These are phyloP conservation scores for Sergeia podlipaevii DNA, from an alignment of 208 protist genomes.

Conservation along the genomic window DNA sequence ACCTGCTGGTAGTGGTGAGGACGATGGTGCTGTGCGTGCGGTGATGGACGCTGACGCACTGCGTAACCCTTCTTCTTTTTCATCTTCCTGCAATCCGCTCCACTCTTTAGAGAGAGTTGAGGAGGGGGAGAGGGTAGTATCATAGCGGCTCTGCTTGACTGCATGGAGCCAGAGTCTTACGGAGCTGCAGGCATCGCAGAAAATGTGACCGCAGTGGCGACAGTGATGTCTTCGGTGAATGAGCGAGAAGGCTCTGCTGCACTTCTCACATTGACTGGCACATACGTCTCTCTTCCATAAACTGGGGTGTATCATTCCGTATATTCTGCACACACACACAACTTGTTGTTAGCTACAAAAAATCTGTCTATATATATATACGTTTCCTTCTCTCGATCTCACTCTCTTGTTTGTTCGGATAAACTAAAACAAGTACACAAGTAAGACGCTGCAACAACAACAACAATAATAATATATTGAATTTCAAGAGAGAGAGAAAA, in stretches of 20 bases:
- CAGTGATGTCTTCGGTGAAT: constrained; percentile 44
- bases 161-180: constrained; percentile 34
- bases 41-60: neutral
- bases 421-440: neutral
- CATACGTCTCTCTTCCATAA: constrained; percentile 23
- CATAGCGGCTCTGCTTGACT: too few species aligned
- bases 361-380: too few species aligned
- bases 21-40: neutral
- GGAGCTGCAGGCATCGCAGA: constrained; percentile 24
- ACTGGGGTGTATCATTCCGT: constrained; percentile 22
- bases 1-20: neutral
- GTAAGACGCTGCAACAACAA: neutral
- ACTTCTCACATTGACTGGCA: constrained; percentile 14
- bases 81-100: too few species aligned
- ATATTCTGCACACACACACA: too few species aligned
- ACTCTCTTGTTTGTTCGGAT: neutral
- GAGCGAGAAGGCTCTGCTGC: constrained; percentile 20
- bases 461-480: neutral
- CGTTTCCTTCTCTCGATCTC: neutral
- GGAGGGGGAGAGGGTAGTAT: neutral
- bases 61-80: neutral
- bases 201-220: constrained; percentile 40
- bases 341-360: too few species aligned
- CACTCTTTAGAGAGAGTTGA: too few species aligned
- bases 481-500: neutral